A percentile compares a stretch with the other conserved stretches of the same genome.
Evolutionary conservation across 192 early-diverging fungal genomes (phyloP).

Genomic region (Coemansia sp.): DNA sequence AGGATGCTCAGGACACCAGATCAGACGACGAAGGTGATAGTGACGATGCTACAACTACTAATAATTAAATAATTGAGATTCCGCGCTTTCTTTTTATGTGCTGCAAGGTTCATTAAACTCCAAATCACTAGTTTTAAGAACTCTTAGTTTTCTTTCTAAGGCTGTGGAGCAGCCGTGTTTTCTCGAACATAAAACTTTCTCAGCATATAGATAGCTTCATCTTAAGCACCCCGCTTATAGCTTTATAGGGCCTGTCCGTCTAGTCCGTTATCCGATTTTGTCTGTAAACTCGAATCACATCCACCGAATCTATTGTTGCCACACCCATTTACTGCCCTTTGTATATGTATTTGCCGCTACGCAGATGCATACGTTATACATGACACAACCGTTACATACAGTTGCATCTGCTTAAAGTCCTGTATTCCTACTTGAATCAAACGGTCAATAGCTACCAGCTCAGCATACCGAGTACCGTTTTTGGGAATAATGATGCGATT

Average conservation of each 20-base stretch:
- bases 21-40: conserved; percentile 54
- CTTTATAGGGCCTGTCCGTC: conserved; percentile 54
- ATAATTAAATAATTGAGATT: not conserved
- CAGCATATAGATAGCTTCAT: conserved; percentile 84
- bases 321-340: conserved; percentile 88
- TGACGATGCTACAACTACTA: conserved; percentile 13
- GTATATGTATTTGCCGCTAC: conserved; percentile 72
- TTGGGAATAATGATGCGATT: conserved; percentile 84
- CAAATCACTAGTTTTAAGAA: conserved; percentile 67
- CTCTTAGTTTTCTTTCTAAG: conserved; percentile 82
- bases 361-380: conserved; percentile 98
- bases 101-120: not conserved
- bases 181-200: conserved; percentile 91
- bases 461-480: conserved; percentile 93
- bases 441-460: conserved; percentile 87
- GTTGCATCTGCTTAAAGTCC: conserved; percentile 56
- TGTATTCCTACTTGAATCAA: conserved; percentile 55
- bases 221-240: conserved; percentile 67
- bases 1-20: conserved; percentile 68
- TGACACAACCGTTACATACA: conserved; percentile 98
- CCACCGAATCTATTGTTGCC: conserved; percentile 96
- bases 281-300: conserved; percentile 83
- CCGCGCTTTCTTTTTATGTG: no score
- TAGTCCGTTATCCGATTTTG: conserved; percentile 57
- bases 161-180: conserved; percentile 79